Percentiles rank a stretch among this genome's conserved stretches.
These are phyloP conservation scores for Triticum dicoccoides DNA, from an alignment of 176 grass and related monocot genomes.

Conservation along the genomic window DNA sequence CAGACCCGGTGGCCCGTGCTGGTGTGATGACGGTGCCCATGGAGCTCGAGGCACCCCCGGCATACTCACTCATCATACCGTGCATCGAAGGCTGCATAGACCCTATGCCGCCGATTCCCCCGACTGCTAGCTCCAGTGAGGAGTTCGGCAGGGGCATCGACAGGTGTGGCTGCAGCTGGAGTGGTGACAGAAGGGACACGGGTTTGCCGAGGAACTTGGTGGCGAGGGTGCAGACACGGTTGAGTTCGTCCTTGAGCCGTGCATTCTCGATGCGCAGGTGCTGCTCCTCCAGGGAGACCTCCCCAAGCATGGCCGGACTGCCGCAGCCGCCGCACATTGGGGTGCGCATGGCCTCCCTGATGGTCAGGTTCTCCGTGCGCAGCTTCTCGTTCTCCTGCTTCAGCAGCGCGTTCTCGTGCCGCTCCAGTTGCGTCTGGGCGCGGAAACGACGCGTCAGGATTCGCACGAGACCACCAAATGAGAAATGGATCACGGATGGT, in stretches of 20 bases:
- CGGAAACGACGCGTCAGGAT: neutral
- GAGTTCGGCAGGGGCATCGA: conserved; percentile 64
- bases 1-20: conserved; percentile 20
- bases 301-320: conserved; percentile 73
- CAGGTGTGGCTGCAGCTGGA: conserved; percentile 32
- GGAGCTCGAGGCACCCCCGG: conserved; percentile 42
- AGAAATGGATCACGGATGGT: neutral
- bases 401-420: conserved; percentile 90
- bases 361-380: conserved; percentile 79
- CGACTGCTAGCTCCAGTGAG: conserved; percentile 63
- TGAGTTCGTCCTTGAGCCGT: conserved; percentile 86
- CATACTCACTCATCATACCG: conserved; percentile 50
- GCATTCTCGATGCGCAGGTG: conserved; percentile 93
- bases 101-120: conserved; percentile 38
- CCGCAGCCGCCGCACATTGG: conserved; percentile 87
- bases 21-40: conserved; percentile 76
- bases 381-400: conserved; percentile 95
- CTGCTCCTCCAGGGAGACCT: conserved; percentile 88
- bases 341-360: conserved; percentile 78
- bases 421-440: conserved; percentile 80
- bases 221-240: conserved; percentile 66
- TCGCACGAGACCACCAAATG: too few relatives aligned
- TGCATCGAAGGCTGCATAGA: conserved; percentile 34
- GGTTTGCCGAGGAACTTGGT: conserved; percentile 90
- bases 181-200: conserved; percentile 19